phyloP scores from a whole-genome alignment of 352 stramenopile genomes.

The Plasmopara viticola region DNA sequence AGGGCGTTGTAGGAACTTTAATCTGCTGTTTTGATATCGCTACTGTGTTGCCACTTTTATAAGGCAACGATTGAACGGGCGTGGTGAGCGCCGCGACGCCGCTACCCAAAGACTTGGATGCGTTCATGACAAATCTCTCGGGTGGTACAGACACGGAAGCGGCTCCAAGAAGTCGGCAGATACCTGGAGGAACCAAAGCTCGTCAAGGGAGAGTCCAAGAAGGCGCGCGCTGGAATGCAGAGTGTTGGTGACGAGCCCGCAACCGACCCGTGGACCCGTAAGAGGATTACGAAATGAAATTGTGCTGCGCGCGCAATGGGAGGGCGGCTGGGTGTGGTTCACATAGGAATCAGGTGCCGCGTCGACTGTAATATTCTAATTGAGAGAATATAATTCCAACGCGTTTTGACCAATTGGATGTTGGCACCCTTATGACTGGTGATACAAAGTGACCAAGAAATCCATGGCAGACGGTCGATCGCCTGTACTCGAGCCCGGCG shows the following conservation, averaged over 20 bases:
- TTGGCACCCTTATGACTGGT: neutral
- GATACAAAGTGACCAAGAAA: constrained; percentile 2
- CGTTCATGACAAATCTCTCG: constrained; percentile 14
- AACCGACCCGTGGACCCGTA: too few species aligned
- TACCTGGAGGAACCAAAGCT: neutral
- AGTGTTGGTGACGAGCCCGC: too few species aligned
- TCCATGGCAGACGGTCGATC: constrained; percentile 37
- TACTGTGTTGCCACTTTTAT: constrained; percentile 1
- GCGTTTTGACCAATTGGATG: neutral
- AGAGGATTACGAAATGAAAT: constrained; percentile 11
- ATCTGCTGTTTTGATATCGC: neutral
- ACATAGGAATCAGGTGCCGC: neutral
- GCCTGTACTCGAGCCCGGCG: constrained; percentile 34
- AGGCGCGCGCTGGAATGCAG: too few species aligned
- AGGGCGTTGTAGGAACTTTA: constrained; percentile 21
- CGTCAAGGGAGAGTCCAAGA: neutral
- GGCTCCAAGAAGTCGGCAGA: too few species aligned
- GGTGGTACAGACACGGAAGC: constrained; percentile 1
- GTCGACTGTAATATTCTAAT: neutral
- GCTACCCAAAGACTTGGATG: constrained; percentile 4
- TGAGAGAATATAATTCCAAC: neutral
- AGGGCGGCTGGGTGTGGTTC: constrained; percentile 1
- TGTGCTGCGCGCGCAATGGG: constrained; percentile 3
- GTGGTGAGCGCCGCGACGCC: constrained; percentile 4
- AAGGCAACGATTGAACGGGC: constrained; percentile 6